Evolutionary conservation across 1,139 yeast species (phyloP).

Genomic region (Pichia sp.): DNA sequence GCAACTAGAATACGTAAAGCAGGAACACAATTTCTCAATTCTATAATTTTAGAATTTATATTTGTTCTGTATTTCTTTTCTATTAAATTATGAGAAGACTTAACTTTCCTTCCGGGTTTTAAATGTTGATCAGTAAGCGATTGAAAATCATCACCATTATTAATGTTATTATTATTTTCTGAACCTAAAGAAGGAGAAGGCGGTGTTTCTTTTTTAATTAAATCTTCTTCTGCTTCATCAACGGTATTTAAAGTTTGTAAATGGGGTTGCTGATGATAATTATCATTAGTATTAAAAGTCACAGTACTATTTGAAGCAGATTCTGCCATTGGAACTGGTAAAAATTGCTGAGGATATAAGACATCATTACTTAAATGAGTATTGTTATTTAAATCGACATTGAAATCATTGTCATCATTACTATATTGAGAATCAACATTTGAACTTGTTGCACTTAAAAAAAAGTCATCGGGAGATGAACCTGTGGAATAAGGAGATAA

Average conservation of each 20-base stretch:
- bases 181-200: background rate
- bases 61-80: constrained; percentile 75
- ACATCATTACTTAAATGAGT: constrained; percentile 13
- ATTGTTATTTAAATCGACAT: constrained; percentile 8
- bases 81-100: constrained; percentile 71
- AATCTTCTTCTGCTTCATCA: constrained; percentile 20
- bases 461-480: constrained; percentile 31
- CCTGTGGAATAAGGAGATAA: constrained; percentile 31
- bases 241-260: constrained; percentile 16
- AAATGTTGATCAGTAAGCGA: background rate
- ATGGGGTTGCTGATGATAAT: constrained; percentile 13
- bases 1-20: constrained; percentile 42
- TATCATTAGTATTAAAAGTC: constrained; percentile 19
- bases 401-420: constrained; percentile 11
- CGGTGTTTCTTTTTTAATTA: constrained; percentile 10
- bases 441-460: constrained; percentile 18
- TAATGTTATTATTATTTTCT: no score
- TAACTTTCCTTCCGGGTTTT: constrained; percentile 33
- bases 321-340: constrained; percentile 26
- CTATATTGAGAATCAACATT: constrained; percentile 18
- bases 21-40: constrained; percentile 72
- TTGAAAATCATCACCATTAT: no score
- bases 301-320: constrained; percentile 28
- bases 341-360: constrained; percentile 15
- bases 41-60: constrained; percentile 65